Evolutionary conservation across 164 flowering plant genomes (phyloP), one percentile per base, ranked within the genome.

Genomic region (Vitis amurensis): DNA sequence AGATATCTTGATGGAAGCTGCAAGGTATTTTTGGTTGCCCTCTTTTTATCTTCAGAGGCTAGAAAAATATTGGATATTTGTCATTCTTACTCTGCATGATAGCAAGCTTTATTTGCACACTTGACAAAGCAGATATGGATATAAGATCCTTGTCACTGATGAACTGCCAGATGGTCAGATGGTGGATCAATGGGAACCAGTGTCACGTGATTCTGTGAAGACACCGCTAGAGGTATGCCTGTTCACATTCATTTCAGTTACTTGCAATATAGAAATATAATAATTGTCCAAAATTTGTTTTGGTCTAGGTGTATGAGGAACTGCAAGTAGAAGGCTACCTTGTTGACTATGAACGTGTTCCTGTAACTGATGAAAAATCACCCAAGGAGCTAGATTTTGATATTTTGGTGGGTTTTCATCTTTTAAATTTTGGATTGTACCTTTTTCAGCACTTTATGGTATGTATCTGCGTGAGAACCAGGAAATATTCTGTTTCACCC

Each of bases 181-280:
- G 98, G 98, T 94, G 77, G 98, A 94, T 82, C 98, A 94, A 74
- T 94, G 98, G 98, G 98, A 94, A 83, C 88, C 91, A 44, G 97
- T 94, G 59, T 84, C 89, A 44, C 67, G 63, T 64, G 91, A 87
- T 77, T 94, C 92, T 66, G 86, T 94, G 62, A 92, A 87, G 83
- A 89, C 98, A 50, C 97, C 97, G 9, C 75, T 94, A 61, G 92
- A 94, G 93, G 98, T 92, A 81, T 66, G 55, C 13, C 44, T 59
- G 1, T 69, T 69, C 27, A 50, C 50, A 62, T 11, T 50, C 27
- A 14, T 63, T 64, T 64, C 16, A 37, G 17, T 57, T 27, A 8
- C 55, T 1, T 55, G 30, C 12, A 64, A 56, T 19, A 12, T 17
- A 3, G 37, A 12, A 57, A 5, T n/a, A 67, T 11, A 11, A 19